Conservation (phyloP, 2,329 filamentous ascomycete genomes). For the Coccinonectria pachysandricola region DNA sequence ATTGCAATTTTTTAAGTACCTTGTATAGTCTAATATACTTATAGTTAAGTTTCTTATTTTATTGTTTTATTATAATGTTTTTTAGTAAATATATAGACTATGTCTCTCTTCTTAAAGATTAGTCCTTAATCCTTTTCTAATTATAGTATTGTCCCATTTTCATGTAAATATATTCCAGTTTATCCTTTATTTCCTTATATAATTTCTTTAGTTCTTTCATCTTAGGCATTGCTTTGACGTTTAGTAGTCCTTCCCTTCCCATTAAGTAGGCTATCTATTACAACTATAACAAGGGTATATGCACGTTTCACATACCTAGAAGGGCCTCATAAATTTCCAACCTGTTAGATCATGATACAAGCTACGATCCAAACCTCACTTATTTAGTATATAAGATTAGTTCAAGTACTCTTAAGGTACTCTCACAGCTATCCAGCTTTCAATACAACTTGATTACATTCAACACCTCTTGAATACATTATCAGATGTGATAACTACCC, state of each 20-base stretch:
- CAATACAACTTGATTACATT: too few relatives aligned
- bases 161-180: not conserved
- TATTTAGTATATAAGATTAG: too few relatives aligned
- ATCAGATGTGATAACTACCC: too few relatives aligned
- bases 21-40: not conserved
- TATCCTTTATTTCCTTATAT: not conserved
- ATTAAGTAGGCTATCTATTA: too few relatives aligned
- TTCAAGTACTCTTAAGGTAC: too few relatives aligned
- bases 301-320: too few relatives aligned
- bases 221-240: not conserved
- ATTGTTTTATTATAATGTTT: not conserved
- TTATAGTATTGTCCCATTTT: conserved; percentile 1
- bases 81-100: not conserved
- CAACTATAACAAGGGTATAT: too few relatives aligned
- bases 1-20: not conserved
- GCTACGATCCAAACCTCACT: too few relatives aligned
- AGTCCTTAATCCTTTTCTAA: not conserved
- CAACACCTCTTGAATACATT: too few relatives aligned
- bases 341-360: too few relatives aligned
- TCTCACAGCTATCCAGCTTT: too few relatives aligned
- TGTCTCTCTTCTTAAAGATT: not conserved
- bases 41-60: not conserved
- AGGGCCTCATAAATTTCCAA: too few relatives aligned
- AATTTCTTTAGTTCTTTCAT: not conserved
- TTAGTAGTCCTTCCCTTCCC: not conserved